Percentiles rank a stretch among this genome's conserved stretches.
These are phyloP conservation scores for Chrysosphaeria jannelii DNA, from an alignment of 2,329 filamentous ascomycete species.

Conservation along the genomic window DNA sequence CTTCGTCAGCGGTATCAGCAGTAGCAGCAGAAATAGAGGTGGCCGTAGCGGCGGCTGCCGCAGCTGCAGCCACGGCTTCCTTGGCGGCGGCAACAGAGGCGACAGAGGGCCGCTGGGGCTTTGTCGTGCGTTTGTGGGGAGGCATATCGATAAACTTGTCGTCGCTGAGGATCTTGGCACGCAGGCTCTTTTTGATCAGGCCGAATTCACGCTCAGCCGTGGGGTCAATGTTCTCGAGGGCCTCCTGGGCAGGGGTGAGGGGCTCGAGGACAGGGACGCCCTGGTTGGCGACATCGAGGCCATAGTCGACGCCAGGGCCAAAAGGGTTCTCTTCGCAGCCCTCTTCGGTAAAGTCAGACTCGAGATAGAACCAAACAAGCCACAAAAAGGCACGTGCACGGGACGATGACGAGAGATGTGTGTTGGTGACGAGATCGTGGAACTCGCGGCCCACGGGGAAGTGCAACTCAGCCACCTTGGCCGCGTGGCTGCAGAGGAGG, in stretches of 20 bases:
- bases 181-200: slow-evolving; percentile 39
- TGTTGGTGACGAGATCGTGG: slow-evolving; percentile 87
- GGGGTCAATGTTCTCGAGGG: slow-evolving; percentile 44
- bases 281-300: slow-evolving; percentile 31
- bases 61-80: slow-evolving; percentile 4
- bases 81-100: slow-evolving; percentile 5
- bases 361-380: slow-evolving; percentile 98
- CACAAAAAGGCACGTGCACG: slow-evolving; percentile 75
- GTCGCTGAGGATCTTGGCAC: slow-evolving; percentile 43
- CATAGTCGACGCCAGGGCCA: slow-evolving; percentile 37
- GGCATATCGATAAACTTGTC: slow-evolving; percentile 36
- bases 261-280: slow-evolving; percentile 35
- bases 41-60: slow-evolving; percentile 5
- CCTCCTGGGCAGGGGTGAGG: slow-evolving; percentile 34
- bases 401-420: slow-evolving; percentile 50
- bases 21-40: slow-evolving; percentile 7
- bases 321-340: slow-evolving; percentile 79
- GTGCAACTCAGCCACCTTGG: slow-evolving; percentile 77
- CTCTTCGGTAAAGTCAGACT: slow-evolving; percentile 77
- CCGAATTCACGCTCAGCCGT: slow-evolving; percentile 40
- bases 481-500: slow-evolving; percentile 64
- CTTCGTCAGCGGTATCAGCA: slow-evolving; percentile 15
- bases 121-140: slow-evolving; percentile 23
- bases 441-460: slow-evolving; percentile 70
- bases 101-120: slow-evolving; percentile 7